These are phyloP conservation scores for Globisporangium iwayamae DNA, from an alignment of 352 stramenopile species.

Conservation along the genomic window DNA sequence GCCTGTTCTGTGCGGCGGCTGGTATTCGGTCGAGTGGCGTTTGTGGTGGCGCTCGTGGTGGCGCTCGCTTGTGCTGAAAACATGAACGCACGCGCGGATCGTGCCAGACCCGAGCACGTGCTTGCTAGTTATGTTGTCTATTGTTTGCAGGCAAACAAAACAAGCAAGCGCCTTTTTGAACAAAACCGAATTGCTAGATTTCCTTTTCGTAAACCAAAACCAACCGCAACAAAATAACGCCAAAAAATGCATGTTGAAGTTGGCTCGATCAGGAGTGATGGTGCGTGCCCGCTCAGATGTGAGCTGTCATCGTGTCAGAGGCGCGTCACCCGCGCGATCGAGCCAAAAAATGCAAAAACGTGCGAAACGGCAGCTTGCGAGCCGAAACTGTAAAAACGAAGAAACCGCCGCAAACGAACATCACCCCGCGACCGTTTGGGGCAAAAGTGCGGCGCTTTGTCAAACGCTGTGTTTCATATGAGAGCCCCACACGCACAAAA, in stretches of 20 bases:
- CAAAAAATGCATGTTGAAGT: slow-evolving; percentile 16
- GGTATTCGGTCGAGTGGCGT: no score
- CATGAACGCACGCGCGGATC: neutral
- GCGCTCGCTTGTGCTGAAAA: neutral
- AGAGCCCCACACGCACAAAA: no score
- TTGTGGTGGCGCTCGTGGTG: no score
- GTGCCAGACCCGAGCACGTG: neutral
- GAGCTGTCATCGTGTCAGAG: slow-evolving; percentile 5
- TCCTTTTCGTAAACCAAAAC: neutral
- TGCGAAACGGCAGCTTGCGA: neutral
- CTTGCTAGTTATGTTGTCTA: no score
- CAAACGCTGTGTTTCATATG: neutral
- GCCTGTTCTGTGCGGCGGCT: no score
- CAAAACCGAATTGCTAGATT: neutral
- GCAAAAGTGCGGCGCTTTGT: neutral
- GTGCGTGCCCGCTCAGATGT: neutral
- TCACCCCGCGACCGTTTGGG: no score
- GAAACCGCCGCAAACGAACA: neutral
- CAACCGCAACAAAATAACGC: neutral
- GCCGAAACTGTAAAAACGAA: neutral
- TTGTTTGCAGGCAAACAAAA: no score
- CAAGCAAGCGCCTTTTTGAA: no score
- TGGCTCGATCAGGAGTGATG: slow-evolving; percentile 4
- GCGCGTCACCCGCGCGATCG: slow-evolving; percentile 5
- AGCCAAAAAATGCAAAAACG: neutral